Conservation (phyloP, 1,284 basidiomycete genomes). For the Ceratobasidium sp. region DNA sequence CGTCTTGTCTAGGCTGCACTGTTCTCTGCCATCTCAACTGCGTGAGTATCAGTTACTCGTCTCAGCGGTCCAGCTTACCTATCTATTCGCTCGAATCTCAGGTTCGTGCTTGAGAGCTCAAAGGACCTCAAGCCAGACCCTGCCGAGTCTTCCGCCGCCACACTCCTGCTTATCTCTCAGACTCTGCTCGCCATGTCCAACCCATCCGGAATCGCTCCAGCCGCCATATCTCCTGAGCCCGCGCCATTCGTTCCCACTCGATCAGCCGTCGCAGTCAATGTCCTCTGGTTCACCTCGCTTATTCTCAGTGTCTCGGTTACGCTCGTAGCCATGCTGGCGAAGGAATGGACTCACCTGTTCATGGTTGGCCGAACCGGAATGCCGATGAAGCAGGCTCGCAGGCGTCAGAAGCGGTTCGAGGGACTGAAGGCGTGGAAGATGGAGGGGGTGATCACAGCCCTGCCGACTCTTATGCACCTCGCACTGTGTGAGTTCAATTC, state of each 20-base stretch:
- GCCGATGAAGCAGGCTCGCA: background rate
- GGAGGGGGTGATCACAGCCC: background rate
- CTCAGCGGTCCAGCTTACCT: background rate
- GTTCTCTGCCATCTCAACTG: conserved; percentile 8
- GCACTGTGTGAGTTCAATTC: background rate
- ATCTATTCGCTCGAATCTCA: background rate
- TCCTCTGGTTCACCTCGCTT: conserved; percentile 11
- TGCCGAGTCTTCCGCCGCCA: background rate
- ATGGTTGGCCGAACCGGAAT: background rate
- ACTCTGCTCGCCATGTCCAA: background rate
- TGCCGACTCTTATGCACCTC: conserved; percentile 2
- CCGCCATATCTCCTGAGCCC: background rate
- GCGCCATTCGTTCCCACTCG: background rate
- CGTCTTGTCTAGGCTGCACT: background rate
- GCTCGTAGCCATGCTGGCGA: conserved; percentile 15
- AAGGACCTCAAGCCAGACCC: conserved; percentile 11
- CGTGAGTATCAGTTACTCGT: background rate
- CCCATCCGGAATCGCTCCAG: background rate
- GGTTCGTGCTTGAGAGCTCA: conserved; percentile 12
- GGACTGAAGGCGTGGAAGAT: conserved; percentile 9
- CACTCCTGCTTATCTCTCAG: background rate
- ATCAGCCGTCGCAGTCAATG: background rate
- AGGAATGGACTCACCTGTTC: conserved; percentile 27
- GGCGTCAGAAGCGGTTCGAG: conserved; percentile 12
- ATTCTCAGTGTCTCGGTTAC: conserved; percentile 11